Base-by-base conservation (phyloP, 2,329 filamentous ascomycete species). In the Fusarium nurragi region DNA sequence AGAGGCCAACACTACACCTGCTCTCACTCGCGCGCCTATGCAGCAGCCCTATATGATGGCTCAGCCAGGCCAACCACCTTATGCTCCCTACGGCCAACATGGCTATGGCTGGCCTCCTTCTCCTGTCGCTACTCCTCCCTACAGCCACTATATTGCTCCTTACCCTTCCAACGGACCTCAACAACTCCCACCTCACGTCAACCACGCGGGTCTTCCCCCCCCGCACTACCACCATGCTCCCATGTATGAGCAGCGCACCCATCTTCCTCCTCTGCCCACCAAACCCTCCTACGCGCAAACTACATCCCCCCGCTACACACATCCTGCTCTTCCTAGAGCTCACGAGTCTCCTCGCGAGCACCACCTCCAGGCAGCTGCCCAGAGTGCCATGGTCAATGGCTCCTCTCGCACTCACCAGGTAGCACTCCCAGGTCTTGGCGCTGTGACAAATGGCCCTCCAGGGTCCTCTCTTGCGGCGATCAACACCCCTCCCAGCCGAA, bases 1-100 rank as follows among this genome's bases (percentile, higher is more conserved):
- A 74, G 94, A 97, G 73, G 85, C 89, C 63, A 90, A 90, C 75
- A 90, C 90, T 57, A 88, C 93, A 14, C 92, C 94, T 13, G 89
- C 92, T 4, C 86, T 96, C 36, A 94, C 93, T 13, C 87, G 93
- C 67, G 86, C 90, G 1, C 93, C 88, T 4, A 88, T 90, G 81
- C 85, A 79, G 54, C 77, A 78, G 52, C 74, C 77, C 1, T 80
- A 77, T 66, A 73, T 75, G 71, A 71, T 77, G 41, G 73, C 77
- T 34, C 79, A 74, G 37, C 74, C 75, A 34, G 69, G 73, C 14
- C 65, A 72, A 26, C 73, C 75, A 37, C 64, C 70, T 10, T 81
- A 79, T 59, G 69, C 71, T 65, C 77, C 74, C 30, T 82, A 82
- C 60, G 72, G 75, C 14, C 77, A 82, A 51, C 75, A 75, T 39